Evolutionary conservation across 83 land plant species (phyloP).

Genomic region (Picea mariana): DNA sequence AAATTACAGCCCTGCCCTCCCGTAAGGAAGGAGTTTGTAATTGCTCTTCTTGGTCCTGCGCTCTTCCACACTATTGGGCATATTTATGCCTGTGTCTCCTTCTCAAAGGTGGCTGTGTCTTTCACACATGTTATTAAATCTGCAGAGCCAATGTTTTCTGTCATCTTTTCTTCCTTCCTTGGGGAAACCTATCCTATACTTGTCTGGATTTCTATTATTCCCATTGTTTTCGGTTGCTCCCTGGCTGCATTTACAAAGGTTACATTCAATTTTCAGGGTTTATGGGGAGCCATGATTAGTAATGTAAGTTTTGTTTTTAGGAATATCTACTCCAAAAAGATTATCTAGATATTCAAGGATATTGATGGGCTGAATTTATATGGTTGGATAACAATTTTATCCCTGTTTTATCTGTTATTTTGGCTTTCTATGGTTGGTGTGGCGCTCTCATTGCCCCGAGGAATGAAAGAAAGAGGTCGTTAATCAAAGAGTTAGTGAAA

Average conservation of each 20-base stretch:
- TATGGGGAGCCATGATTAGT: slow-evolving; percentile 76
- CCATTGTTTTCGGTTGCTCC: slow-evolving; percentile 75
- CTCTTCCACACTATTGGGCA: slow-evolving; percentile 72
- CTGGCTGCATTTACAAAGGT: slow-evolving; percentile 82
- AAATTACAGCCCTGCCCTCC: slow-evolving; percentile 55
- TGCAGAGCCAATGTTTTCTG: slow-evolving; percentile 80
- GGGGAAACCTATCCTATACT: slow-evolving; percentile 55
- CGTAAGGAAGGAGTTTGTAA: slow-evolving; percentile 34
- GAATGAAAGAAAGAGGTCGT: no score
- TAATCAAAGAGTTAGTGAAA: no score
- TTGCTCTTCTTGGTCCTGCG: slow-evolving; percentile 66
- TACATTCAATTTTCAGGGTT: slow-evolving; percentile 55
- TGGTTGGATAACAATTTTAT: slow-evolving; percentile 67
- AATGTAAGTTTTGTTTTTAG: slow-evolving; percentile 76
- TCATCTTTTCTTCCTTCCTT: slow-evolving; percentile 58
- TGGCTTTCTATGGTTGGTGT: no score
- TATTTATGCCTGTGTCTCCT: slow-evolving; percentile 73
- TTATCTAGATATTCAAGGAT: slow-evolving; percentile 48
- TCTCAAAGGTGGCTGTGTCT: slow-evolving; percentile 93
- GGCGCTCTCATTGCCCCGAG: no score
- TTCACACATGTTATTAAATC: slow-evolving; percentile 92
- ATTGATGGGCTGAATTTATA: slow-evolving; percentile 74
- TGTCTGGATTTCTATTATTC: slow-evolving; percentile 77
- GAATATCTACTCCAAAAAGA: slow-evolving; percentile 72
- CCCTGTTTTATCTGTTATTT: slow-evolving; percentile 51